Conservation (phyloP, 805 yeast species). For the Nakazawaea wickerhamii region DNA sequence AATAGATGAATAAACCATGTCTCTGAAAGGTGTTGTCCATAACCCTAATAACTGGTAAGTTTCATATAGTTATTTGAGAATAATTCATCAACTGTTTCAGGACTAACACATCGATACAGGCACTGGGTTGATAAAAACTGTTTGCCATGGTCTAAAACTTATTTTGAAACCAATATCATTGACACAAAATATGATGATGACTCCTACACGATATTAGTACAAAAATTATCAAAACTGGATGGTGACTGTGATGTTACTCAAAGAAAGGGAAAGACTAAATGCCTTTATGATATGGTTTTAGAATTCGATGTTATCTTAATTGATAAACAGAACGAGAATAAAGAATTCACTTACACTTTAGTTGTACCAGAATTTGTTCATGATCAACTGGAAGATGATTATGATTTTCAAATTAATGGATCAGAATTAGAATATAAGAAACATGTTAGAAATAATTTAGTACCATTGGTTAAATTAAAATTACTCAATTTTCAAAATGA, state of each 20-base stretch:
- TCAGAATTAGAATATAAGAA: slow-evolving; percentile 31
- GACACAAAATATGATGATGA: slow-evolving; percentile 25
- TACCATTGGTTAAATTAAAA: slow-evolving; percentile 45
- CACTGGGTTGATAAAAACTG: slow-evolving; percentile 99
- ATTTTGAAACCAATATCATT: slow-evolving; percentile 57
- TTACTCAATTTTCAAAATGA: slow-evolving; percentile 59
- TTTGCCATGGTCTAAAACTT: slow-evolving; percentile 79
- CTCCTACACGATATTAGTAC: slow-evolving; percentile 10
- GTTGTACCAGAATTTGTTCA: slow-evolving; percentile 66
- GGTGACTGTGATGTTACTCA: slow-evolving; percentile 85
- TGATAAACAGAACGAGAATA: slow-evolving; percentile 28
- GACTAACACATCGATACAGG: slow-evolving; percentile 27
- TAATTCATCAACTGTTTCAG: not conserved
- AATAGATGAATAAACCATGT: not conserved
- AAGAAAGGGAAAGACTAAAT: slow-evolving; percentile 74
- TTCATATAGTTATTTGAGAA: not conserved
- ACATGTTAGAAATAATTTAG: slow-evolving; percentile 37
- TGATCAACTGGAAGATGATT: slow-evolving; percentile 67
- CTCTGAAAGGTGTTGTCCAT: slow-evolving; percentile 53
- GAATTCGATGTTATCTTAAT: slow-evolving; percentile 39
- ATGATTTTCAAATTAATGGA: slow-evolving; percentile 41
- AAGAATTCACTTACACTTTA: slow-evolving; percentile 38
- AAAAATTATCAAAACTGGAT: slow-evolving; percentile 35
- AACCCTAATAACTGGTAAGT: slow-evolving; percentile 85
- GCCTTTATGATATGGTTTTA: slow-evolving; percentile 64